These are phyloP conservation scores for Coprinellus micaceus DNA, from an alignment of 768 basidiomycete genomes.

Conservation along the genomic window DNA sequence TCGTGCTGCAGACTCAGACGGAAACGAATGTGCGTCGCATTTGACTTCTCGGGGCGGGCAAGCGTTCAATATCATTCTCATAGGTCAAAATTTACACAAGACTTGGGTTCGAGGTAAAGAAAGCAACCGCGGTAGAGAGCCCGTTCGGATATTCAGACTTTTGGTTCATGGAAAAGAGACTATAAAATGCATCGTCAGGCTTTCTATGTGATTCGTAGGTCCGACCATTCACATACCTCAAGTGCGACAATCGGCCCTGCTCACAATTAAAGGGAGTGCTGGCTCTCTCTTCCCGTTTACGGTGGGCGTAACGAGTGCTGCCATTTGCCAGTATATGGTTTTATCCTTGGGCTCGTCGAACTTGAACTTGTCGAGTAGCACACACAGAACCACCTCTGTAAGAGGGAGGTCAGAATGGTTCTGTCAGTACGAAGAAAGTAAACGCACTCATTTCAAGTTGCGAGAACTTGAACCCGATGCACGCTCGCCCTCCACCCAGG, in stretches of 20 bases:
- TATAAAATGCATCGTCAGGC: no score
- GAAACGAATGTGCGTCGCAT: no score
- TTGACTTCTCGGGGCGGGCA: no score
- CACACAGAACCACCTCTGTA: constrained; percentile 25
- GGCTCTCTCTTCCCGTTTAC: constrained; percentile 11
- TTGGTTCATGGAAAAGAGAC: background rate
- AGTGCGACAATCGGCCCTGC: background rate
- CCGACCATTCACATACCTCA: no score
- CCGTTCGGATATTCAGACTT: background rate
- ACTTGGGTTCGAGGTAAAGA: constrained; percentile 18
- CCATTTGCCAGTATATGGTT: constrained; percentile 29
- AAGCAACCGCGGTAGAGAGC: constrained; percentile 14
- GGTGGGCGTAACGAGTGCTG: constrained; percentile 19
- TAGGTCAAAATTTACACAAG: constrained; percentile 16
- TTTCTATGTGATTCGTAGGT: no score
- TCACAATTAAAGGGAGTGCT: constrained; percentile 15
- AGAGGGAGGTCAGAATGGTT: background rate
- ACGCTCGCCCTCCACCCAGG: constrained; percentile 38
- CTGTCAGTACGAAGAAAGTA: background rate
- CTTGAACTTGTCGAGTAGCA: constrained; percentile 25
- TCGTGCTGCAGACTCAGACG: constrained; percentile 26
- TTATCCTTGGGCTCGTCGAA: constrained; percentile 19
- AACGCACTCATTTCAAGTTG: constrained; percentile 47
- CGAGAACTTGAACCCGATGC: constrained; percentile 49
- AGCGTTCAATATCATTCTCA: no score